A percentile compares a stretch with the other conserved stretches of the same genome.
Conservation (phyloP, 441 rosid genomes). For the Arabidopsis hybrid region DNA sequence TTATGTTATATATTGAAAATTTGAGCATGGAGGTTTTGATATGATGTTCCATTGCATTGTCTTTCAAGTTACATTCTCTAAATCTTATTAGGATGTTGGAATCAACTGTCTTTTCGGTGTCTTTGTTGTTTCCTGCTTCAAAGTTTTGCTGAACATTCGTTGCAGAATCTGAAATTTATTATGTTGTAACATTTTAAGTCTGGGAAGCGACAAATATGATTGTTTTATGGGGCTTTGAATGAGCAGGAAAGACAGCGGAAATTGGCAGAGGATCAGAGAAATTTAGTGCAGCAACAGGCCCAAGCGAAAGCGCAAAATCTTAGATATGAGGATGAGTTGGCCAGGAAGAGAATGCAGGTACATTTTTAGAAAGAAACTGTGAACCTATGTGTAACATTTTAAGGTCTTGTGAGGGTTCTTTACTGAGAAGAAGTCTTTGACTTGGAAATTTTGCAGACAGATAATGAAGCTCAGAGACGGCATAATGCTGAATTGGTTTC, state of each 20-base stretch:
- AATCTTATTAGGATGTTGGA: too few species aligned
- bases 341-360: constrained; percentile 88
- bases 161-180: too few species aligned
- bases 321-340: constrained; percentile 85
- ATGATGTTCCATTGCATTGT: not conserved
- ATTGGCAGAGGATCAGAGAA: constrained; percentile 84
- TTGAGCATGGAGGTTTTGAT: not conserved
- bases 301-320: constrained; percentile 82
- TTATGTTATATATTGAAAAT: not conserved
- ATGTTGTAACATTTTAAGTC: too few species aligned
- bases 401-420: not conserved
- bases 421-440: constrained; percentile 29
- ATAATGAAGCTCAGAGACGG: constrained; percentile 89
- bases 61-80: not conserved
- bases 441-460: constrained; percentile 61
- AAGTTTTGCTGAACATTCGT: too few species aligned
- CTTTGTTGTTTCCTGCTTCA: too few species aligned
- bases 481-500: constrained; percentile 84
- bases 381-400: constrained; percentile 7
- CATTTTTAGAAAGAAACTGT: not conserved
- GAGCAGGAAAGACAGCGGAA: constrained; percentile 85
- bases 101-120: too few species aligned
- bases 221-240: constrained; percentile 37
- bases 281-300: constrained; percentile 80
- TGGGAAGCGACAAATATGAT: not conserved